Evolutionary conservation across 768 basidiomycete species (phyloP).

Genomic region (Kwoniella newhampshirensis): DNA sequence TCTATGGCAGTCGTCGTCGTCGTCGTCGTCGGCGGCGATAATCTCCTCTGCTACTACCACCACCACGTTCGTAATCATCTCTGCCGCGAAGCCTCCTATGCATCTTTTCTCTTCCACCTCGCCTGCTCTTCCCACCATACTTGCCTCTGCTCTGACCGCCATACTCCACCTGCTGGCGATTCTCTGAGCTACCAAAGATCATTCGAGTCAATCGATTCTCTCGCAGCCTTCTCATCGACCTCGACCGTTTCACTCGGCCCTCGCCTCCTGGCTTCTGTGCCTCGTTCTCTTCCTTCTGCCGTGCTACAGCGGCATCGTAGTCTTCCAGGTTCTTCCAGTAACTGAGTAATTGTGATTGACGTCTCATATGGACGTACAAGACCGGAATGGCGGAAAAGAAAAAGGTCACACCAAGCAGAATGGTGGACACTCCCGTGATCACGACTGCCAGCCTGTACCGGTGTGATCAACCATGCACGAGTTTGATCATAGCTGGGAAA

Average conservation of each 20-base stretch:
- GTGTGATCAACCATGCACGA: neutral
- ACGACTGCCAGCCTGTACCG: conserved; percentile 10
- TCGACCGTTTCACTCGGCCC: neutral
- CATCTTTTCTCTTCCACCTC: neutral
- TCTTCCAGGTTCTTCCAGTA: conserved; percentile 19
- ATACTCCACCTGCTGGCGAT: neutral
- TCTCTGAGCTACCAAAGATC: neutral
- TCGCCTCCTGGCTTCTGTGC: neutral
- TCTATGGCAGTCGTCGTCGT: too few relatives aligned
- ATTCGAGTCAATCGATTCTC: neutral
- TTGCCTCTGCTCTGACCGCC: neutral
- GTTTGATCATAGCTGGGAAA: neutral
- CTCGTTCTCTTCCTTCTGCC: neutral
- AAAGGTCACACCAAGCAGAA: conserved; percentile 17
- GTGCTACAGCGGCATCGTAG: conserved; percentile 5
- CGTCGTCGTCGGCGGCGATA: too few relatives aligned
- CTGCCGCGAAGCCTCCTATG: neutral
- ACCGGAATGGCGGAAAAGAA: conserved; percentile 21
- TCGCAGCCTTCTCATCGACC: neutral
- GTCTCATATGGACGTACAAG: conserved; percentile 19
- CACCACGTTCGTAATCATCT: conserved; percentile 1
- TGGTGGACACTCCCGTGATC: conserved; percentile 13
- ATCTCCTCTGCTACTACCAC: too few relatives aligned
- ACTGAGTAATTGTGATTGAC: conserved; percentile 14
- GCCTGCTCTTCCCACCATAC: neutral